These are phyloP conservation scores for Basipetospora chlamydospora DNA, from an alignment of 2,329 filamentous ascomycete genomes.

Conservation along the genomic window DNA sequence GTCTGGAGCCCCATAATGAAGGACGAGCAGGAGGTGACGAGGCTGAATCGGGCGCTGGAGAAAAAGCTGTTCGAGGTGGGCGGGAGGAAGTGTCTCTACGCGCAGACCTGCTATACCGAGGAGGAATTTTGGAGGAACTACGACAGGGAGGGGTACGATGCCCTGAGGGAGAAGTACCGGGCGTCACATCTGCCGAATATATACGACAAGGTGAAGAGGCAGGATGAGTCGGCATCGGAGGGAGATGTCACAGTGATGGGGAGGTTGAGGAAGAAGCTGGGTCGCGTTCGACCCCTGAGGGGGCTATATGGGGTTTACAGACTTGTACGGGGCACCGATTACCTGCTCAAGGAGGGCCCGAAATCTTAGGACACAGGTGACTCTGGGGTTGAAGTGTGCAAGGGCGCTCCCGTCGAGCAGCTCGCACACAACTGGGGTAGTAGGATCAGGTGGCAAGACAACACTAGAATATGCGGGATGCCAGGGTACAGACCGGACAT, in stretches of 20 bases:
- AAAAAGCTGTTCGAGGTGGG: conserved; percentile 39
- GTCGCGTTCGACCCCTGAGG: conserved; percentile 25
- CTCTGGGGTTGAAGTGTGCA: too few species aligned
- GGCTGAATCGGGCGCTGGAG: conserved; percentile 45
- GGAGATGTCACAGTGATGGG: conserved; percentile 15
- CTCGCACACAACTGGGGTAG: too few species aligned
- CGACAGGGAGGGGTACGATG: conserved; percentile 43
- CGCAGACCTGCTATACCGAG: conserved; percentile 53
- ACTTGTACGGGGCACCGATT: conserved; percentile 29
- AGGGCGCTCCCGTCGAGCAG: too few species aligned
- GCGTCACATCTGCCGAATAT: conserved; percentile 47
- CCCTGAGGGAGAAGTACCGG: conserved; percentile 40
- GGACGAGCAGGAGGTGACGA: conserved; percentile 30
- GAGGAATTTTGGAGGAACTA: conserved; percentile 56
- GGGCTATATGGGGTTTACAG: conserved; percentile 32
- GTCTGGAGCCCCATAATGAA: conserved; percentile 40
- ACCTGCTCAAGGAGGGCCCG: conserved; percentile 23
- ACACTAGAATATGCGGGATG: too few species aligned
- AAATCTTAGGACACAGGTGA: too few species aligned
- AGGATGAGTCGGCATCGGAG: conserved; percentile 20
- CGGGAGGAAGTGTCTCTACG: conserved; percentile 58
- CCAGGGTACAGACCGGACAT: too few species aligned
- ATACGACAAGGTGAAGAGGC: conserved; percentile 44
- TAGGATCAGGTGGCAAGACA: too few species aligned
- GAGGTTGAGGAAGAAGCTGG: conserved; percentile 18